Conservation (phyloP, 352 stramenopile species). For the Globisporangium splendens region DNA sequence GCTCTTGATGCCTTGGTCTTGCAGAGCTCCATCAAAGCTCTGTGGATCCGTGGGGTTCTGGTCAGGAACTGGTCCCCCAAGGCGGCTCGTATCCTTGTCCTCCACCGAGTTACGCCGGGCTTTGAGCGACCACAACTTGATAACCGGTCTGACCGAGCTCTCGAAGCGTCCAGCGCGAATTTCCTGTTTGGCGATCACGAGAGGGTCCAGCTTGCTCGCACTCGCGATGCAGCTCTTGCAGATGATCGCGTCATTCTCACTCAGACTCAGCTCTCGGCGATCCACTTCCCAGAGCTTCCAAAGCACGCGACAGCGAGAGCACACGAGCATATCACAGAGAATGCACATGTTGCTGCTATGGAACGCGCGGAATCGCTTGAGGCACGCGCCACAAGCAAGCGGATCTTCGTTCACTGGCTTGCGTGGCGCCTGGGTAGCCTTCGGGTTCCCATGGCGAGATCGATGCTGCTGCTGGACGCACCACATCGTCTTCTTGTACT, state of each 20-base stretch:
- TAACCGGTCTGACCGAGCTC: neutral
- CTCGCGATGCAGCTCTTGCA: slow-evolving; percentile 30
- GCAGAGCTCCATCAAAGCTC: too few relatives aligned
- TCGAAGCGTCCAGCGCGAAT: slow-evolving; percentile 18
- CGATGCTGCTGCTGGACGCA: slow-evolving; percentile 2
- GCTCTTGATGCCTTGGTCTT: too few relatives aligned
- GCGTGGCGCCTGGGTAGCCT: too few relatives aligned
- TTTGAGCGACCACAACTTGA: slow-evolving; percentile 5
- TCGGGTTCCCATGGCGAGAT: too few relatives aligned
- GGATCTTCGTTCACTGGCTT: too few relatives aligned
- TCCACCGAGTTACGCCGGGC: neutral
- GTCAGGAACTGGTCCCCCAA: too few relatives aligned
- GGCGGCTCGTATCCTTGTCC: too few relatives aligned
- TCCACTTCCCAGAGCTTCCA: slow-evolving; percentile 27
- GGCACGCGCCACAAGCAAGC: slow-evolving; percentile 10
- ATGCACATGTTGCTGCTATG: slow-evolving; percentile 25
- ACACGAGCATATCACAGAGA: slow-evolving; percentile 32
- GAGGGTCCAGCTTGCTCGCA: slow-evolving; percentile 20
- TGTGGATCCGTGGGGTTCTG: too few relatives aligned
- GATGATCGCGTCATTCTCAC: slow-evolving; percentile 26
- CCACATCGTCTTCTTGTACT: slow-evolving; percentile 49
- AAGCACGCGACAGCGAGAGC: slow-evolving; percentile 31
- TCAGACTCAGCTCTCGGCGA: slow-evolving; percentile 19
- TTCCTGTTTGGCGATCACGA: slow-evolving; percentile 26
- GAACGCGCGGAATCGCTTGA: slow-evolving; percentile 27